Percentiles rank a stretch among this genome's conserved stretches.
Conservation (phyloP, 2,329 filamentous ascomycete species). For the Pseudopithomyces chartarum region DNA sequence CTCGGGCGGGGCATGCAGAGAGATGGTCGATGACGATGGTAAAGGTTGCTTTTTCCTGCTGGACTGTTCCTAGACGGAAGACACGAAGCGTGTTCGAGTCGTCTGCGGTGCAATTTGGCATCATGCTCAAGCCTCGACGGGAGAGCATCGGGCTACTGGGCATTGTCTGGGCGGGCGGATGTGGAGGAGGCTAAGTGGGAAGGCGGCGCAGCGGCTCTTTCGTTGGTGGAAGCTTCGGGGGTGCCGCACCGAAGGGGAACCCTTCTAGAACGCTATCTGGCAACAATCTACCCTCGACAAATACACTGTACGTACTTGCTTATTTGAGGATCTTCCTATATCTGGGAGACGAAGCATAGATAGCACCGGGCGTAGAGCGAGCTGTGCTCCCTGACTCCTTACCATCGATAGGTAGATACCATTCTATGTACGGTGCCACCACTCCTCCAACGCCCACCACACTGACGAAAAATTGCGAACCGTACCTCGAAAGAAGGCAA, state of each 20-base stretch:
- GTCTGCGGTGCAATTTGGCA: conserved; percentile 18
- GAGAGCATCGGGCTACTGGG: conserved; percentile 10
- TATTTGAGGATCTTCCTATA: no score
- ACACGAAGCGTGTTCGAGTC: neutral
- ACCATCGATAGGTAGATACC: no score
- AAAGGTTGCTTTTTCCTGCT: neutral
- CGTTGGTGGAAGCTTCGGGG: conserved; percentile 9
- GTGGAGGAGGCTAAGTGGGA: conserved; percentile 6
- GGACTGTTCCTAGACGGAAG: neutral
- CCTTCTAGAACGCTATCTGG: conserved; percentile 19
- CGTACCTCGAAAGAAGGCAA: no score
- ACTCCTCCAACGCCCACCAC: no score
- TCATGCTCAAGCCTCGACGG: conserved; percentile 18
- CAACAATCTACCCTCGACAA: neutral
- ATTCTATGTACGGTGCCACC: no score
- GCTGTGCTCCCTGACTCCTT: no score
- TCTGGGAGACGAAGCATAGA: neutral
- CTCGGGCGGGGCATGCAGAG: no score
- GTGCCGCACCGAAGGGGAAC: conserved; percentile 8
- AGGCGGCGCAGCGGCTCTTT: conserved; percentile 1
- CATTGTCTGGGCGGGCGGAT: conserved; percentile 8
- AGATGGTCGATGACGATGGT: no score
- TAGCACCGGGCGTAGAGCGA: no score
- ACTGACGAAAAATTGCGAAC: no score
- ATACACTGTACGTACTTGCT: neutral